Conservation (phyloP, 495 filamentous ascomycete species). For the Stereocaulon alpinum region DNA sequence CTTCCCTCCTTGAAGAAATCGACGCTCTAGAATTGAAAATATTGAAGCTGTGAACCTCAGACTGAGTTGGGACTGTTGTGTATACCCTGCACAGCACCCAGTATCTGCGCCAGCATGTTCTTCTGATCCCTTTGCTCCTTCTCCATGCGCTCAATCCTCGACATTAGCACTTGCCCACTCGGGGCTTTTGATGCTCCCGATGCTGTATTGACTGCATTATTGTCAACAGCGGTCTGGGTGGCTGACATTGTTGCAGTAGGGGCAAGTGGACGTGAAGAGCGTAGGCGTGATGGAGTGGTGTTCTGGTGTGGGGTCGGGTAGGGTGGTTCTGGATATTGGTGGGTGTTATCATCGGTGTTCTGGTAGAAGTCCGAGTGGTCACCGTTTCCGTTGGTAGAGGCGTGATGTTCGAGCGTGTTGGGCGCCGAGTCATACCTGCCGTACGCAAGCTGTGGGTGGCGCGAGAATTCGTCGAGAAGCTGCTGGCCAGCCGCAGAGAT, state of each 20-base stretch:
- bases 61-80: slow-evolving; percentile 2
- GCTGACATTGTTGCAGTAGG: slow-evolving; percentile 14
- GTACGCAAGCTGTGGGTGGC: background rate
- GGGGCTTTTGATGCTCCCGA: background rate
- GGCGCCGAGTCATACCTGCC: slow-evolving; percentile 2
- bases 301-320: background rate
- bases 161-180: slow-evolving; percentile 17
- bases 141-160: slow-evolving; percentile 22
- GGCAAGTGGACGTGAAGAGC: slow-evolving; percentile 1
- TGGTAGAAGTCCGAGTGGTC: slow-evolving; percentile 4
- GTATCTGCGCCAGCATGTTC: slow-evolving; percentile 21
- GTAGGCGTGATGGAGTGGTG: slow-evolving; percentile 6
- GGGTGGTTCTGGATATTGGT: background rate
- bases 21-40: background rate
- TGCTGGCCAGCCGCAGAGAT: slow-evolving; percentile 3
- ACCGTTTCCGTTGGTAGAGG: background rate
- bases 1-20: background rate
- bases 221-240: background rate
- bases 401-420: background rate
- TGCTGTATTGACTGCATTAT: background rate
- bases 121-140: slow-evolving; percentile 23
- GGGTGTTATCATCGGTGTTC: background rate
- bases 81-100: slow-evolving; percentile 20
- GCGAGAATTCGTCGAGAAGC: slow-evolving; percentile 6
- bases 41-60: background rate